A percentile compares a stretch with the other conserved stretches of the same genome.
Evolutionary conservation across 345 rosid genomes (phyloP).

Genomic region (Populus davidiana): DNA sequence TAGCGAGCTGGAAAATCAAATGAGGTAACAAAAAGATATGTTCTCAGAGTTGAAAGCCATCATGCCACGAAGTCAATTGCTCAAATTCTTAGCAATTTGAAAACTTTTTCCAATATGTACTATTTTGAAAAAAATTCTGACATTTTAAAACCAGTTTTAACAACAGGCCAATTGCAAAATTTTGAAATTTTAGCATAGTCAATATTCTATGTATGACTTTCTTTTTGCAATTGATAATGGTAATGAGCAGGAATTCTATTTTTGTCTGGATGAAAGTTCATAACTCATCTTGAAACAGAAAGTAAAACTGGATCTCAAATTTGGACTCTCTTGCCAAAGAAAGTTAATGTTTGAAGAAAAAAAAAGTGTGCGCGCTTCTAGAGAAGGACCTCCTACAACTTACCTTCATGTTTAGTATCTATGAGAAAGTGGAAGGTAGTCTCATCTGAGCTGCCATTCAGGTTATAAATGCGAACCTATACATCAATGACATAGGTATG

Average conservation of each 20-base stretch:
- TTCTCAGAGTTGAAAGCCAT: no score
- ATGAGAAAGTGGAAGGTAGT: constrained; percentile 42
- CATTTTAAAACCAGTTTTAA: background rate
- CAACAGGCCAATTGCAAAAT: background rate
- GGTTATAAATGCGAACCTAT: constrained; percentile 54
- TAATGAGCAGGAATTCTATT: background rate
- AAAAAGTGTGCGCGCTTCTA: background rate
- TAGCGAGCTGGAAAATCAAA: no score
- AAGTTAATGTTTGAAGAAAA: background rate
- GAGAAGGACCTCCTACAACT: background rate
- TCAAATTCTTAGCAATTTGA: background rate
- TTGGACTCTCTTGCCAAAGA: background rate
- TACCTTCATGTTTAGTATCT: constrained; percentile 48
- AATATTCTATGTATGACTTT: background rate
- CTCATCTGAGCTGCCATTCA: constrained; percentile 26
- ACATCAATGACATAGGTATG: background rate
- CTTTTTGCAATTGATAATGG: background rate
- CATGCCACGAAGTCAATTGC: background rate
- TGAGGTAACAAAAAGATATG: no score
- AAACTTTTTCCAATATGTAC: background rate
- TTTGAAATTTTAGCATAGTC: background rate
- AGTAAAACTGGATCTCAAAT: background rate
- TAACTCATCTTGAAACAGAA: background rate
- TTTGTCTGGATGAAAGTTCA: background rate
- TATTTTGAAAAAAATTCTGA: background rate